These are phyloP conservation scores for Cladosporium cucumerinum DNA, from an alignment of 2,329 filamentous ascomycete species.

Conservation along the genomic window DNA sequence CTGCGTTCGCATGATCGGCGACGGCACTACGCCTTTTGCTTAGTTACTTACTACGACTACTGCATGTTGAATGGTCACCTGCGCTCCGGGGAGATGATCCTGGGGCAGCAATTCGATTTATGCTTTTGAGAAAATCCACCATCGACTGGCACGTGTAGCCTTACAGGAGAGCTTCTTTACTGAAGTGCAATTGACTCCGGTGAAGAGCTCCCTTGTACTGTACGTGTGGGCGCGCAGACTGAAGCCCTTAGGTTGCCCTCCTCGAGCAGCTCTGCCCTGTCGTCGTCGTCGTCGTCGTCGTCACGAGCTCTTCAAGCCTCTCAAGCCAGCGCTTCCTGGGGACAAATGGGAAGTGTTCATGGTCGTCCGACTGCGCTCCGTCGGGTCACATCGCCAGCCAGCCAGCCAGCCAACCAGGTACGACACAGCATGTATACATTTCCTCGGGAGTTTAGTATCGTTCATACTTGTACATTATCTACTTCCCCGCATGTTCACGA, in stretches of 20 bases:
- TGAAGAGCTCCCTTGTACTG: background rate
- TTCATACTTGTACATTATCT: background rate
- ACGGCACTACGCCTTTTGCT: background rate
- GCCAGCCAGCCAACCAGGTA: background rate
- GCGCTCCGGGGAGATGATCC: background rate
- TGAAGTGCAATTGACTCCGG: background rate
- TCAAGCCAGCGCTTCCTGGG: background rate
- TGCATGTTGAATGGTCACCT: background rate
- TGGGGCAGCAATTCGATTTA: background rate
- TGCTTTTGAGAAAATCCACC: background rate
- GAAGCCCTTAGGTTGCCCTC: background rate
- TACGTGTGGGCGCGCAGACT: background rate
- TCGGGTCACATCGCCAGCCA: background rate
- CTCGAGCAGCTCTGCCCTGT: background rate
- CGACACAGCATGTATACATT: background rate
- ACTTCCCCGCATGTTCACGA: conserved; percentile 12
- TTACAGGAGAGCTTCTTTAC: background rate
- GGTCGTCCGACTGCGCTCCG: background rate
- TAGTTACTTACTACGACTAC: too few relatives aligned
- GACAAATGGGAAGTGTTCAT: background rate
- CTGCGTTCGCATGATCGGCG: background rate
- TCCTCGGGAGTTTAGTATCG: background rate
- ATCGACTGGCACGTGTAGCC: background rate
- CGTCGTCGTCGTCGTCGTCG: background rate
- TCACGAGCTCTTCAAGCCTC: background rate